Conservation (phyloP, 208 protist genomes). For the Leishmania tarentolae region DNA sequence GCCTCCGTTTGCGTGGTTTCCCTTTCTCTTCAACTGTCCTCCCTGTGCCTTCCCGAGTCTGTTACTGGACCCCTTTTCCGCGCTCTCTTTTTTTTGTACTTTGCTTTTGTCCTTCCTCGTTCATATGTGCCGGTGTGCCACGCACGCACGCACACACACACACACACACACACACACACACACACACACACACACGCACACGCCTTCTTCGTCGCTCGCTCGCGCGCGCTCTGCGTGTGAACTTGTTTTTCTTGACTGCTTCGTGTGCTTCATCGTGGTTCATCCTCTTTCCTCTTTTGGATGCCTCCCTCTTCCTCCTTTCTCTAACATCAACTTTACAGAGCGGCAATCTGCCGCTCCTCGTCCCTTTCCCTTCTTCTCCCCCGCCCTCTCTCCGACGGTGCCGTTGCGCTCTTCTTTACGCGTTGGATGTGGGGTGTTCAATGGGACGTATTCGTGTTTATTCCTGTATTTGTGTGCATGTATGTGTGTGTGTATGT, state of each 20-base stretch:
- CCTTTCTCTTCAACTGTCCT: too few species aligned
- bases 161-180: neutral
- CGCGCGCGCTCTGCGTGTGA: neutral
- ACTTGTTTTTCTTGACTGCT: neutral
- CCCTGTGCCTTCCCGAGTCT: neutral
- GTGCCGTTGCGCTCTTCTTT: neutral
- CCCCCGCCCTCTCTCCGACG: neutral
- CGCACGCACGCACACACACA: neutral
- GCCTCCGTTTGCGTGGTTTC: neutral
- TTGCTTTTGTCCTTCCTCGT: neutral
- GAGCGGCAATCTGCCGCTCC: neutral
- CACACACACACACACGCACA: too few species aligned
- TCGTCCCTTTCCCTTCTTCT: neutral
- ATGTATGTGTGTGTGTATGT: neutral
- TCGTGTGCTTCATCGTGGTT: neutral
- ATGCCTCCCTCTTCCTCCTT: neutral
- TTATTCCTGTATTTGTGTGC: neutral
- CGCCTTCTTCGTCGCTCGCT: neutral
- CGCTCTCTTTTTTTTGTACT: neutral
- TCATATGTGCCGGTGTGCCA: neutral
- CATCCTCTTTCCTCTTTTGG: neutral
- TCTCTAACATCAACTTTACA: neutral
- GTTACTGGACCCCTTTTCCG: neutral
- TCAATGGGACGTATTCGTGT: neutral
- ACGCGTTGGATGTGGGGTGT: neutral